Evolutionary conservation across 345 rosid genomes (phyloP), one percentile per base, ranked within the genome.

Genomic region (Syzygium grande): DNA sequence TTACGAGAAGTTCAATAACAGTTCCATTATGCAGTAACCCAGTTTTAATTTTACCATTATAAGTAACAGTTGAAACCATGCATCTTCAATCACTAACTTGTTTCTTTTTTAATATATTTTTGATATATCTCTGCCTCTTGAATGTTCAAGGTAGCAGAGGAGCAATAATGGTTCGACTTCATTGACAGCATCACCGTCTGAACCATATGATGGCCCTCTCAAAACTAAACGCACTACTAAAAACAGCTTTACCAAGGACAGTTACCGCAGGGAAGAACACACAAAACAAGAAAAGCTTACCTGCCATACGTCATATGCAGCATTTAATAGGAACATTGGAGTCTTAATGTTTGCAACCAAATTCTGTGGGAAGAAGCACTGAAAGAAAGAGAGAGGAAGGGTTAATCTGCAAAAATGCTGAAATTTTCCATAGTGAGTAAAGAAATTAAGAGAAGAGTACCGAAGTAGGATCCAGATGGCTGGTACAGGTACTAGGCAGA

Each of bases 361-460:
- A 90, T 95, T 95, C 90, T 96, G 97, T 12, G 99, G 97, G 91
- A 96, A 96, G 93, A 96, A 96, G 94, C 99, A 96, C 97, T 96
- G 90, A 73, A 14, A 88, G 15, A 51, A 52, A 85, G 53, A 49
- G 87, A 53, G 56, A 88, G 59, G 38, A 51, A 92, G 77, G 85
- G 84, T 84, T 30, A 84, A 14, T 58, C 49, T 58, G 77, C 56
- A 22, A 11, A 22, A 46, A 55, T 21, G 55, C 25, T 30, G 27
- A 85, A 65, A 86, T 23, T 86, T 86, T 73, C 55, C 38, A 65
- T 13, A 51, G 80, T 63, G 22, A 86, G 34, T 29, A 85, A 25
- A 89, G 58, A 68, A 89, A 63, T 13, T 30, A 56, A 87, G 86
- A 86, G 89, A 61, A 58, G 80, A 84, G 89, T 95, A 97, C 99